Base-by-base conservation (phyloP, 2,329 filamentous ascomycete species). In the Penicillium sp. region DNA sequence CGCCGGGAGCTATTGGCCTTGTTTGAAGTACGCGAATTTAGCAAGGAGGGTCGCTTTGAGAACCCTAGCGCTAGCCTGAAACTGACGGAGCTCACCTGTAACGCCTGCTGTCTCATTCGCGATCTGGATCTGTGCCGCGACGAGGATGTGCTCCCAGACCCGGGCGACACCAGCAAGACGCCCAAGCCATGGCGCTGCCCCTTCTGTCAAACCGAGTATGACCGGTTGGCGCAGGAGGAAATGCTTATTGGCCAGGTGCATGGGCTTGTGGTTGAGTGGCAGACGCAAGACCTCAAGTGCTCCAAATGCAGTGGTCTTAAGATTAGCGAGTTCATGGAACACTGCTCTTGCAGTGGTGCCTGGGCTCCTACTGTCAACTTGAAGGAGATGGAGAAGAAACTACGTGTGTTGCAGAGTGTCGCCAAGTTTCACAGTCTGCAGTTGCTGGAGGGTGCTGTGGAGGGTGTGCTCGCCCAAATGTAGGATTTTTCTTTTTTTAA, bases 11-110 rank as follows among this genome's bases (percentile, higher is more conserved):
- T 98, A 0, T 80, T 98, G 0, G 79, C 84, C 8, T 77, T 97
- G 42, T 96, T 98, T 67, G 93, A 98, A 46, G 84, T 98, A 43
- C 86, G 89, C 58, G 93, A 98, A 69, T 98, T 98, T 73, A 87
- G 85, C 66, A 79, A 84, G 43, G 88, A 91, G 45, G 91, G 86
- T n/a, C 79, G 83, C 3, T 98, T 97, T 67, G 76, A 80, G 50
- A 97, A 97, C 65, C 91, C 93, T 0, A 87, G 82, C 42, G 82
- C 86, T 45, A 84, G 78, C 36, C 77, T 97, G 3, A 80, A 79
- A 54, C 73, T 98, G 4, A 66, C 77, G 3, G 86, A 91, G 62
- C 72, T 96, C 26, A 87, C 87, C 51, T 98, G 93, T 69, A 84
- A 90, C 56, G 87, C 87, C 64, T 98, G 93, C 74, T 95, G 90